Percentiles rank a stretch among this genome's conserved stretches.
Evolutionary conservation across 192 early-diverging fungal species (phyloP).

Genomic region (Globomyces pollinis-pini): DNA sequence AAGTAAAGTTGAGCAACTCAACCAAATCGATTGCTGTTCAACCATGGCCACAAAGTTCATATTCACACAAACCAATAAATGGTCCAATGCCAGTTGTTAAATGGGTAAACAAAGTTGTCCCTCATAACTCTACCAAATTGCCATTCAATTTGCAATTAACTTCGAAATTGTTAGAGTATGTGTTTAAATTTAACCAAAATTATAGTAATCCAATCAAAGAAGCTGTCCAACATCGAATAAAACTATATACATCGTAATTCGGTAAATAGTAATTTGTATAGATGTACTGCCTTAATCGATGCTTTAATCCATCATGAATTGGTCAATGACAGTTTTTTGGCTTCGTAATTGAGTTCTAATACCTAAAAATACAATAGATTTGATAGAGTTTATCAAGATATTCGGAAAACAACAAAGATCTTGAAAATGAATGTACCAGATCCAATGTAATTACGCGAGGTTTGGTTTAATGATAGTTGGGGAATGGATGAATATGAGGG

Average conservation of each 20-base stretch:
- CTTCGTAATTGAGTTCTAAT: too few relatives aligned
- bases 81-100: neutral
- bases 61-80: neutral
- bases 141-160: neutral
- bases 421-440: neutral
- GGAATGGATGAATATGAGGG: neutral
- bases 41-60: too few relatives aligned
- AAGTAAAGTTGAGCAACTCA: too few relatives aligned
- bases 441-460: constrained; percentile 1
- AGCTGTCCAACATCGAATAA: neutral
- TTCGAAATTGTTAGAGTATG: neutral
- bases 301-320: too few relatives aligned
- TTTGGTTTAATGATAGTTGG: neutral
- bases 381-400: neutral
- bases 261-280: too few relatives aligned
- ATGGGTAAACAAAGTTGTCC: neutral
- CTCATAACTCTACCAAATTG: neutral
- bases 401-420: neutral
- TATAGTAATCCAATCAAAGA: neutral
- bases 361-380: too few relatives aligned
- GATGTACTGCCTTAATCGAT: too few relatives aligned
- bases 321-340: too few relatives aligned
- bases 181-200: too few relatives aligned
- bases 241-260: too few relatives aligned
- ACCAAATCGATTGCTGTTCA: too few relatives aligned